Conservation (phyloP, 345 rosid species). For the Lepidium sativum region DNA sequence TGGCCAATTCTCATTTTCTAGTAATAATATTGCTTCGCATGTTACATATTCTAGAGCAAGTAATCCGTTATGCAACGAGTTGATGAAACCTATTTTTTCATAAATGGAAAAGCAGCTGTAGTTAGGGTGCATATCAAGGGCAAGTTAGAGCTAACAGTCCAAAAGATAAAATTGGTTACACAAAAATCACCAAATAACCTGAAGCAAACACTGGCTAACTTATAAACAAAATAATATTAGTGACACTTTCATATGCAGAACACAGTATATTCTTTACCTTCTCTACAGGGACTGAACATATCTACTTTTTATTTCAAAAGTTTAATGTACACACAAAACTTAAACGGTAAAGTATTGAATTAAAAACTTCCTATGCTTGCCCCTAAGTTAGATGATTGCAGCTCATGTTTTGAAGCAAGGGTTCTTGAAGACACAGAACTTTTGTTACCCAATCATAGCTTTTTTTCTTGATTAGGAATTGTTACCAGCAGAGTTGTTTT, state of each 20-base stretch:
- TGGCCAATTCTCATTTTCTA: background rate
- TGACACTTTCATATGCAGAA: background rate
- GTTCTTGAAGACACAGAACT: constrained; percentile 1
- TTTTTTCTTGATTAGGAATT: constrained; percentile 9
- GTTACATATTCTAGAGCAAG: background rate
- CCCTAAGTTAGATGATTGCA: constrained; percentile 9
- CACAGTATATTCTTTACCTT: background rate
- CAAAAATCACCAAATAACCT: background rate
- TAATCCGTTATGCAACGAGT: background rate
- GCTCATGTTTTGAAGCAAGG: background rate
- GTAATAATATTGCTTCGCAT: background rate
- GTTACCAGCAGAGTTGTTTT: constrained; percentile 59
- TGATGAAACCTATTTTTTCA: background rate
- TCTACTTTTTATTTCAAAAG: constrained; percentile 5
- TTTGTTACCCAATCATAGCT: background rate
- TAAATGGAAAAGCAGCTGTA: background rate
- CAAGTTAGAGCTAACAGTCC: too few relatives aligned
- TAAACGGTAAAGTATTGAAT: background rate
- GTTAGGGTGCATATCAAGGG: background rate
- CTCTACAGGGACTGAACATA: background rate
- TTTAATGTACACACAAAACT: background rate
- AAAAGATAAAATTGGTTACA: too few relatives aligned
- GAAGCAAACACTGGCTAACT: background rate
- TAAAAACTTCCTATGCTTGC: background rate
- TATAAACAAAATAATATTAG: background rate